These are phyloP conservation scores for Haematococcus lacustris DNA, from an alignment of 139 green algal genomes.

Conservation along the genomic window DNA sequence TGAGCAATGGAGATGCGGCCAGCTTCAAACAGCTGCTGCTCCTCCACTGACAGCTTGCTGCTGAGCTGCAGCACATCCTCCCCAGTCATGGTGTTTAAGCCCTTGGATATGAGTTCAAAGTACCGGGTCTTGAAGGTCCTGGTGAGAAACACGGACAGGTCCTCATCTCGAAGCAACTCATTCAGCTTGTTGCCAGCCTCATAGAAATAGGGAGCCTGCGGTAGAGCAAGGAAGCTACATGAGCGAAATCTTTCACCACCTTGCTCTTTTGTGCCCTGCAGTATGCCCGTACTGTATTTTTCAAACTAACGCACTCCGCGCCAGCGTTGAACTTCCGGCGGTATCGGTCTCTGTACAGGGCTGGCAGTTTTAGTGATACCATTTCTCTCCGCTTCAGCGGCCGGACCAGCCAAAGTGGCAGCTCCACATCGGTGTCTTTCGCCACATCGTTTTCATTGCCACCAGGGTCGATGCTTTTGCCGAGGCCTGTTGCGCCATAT, in stretches of 20 bases:
- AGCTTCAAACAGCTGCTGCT: slow-evolving; percentile 35
- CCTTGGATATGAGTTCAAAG: slow-evolving; percentile 32
- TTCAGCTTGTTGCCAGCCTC: slow-evolving; percentile 35
- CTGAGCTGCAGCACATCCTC: slow-evolving; percentile 32
- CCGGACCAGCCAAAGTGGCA: slow-evolving; percentile 24
- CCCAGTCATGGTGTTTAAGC: slow-evolving; percentile 28
- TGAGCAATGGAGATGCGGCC: slow-evolving; percentile 16
- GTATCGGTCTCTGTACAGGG: slow-evolving; percentile 30
- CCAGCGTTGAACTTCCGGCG: slow-evolving; percentile 26
- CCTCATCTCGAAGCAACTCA: slow-evolving; percentile 21
- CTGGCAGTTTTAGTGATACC: slow-evolving; percentile 15
- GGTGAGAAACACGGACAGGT: slow-evolving; percentile 23
- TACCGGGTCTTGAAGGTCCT: slow-evolving; percentile 28
- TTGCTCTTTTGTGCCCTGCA: no score
- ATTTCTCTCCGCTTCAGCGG: slow-evolving; percentile 14
- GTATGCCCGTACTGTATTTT: slow-evolving; percentile 11
- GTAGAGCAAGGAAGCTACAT: no score
- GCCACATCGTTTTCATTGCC: slow-evolving; percentile 7
- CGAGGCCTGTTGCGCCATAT: slow-evolving; percentile 16
- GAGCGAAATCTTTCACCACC: no score
- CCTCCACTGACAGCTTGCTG: slow-evolving; percentile 41
- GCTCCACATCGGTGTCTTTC: background rate
- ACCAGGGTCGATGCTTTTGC: slow-evolving; percentile 16
- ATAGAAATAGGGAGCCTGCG: slow-evolving; percentile 30
- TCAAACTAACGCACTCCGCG: slow-evolving; percentile 28